Evolutionary conservation across 306 rosid species (phyloP).

Genomic region (Prunus campanulata): DNA sequence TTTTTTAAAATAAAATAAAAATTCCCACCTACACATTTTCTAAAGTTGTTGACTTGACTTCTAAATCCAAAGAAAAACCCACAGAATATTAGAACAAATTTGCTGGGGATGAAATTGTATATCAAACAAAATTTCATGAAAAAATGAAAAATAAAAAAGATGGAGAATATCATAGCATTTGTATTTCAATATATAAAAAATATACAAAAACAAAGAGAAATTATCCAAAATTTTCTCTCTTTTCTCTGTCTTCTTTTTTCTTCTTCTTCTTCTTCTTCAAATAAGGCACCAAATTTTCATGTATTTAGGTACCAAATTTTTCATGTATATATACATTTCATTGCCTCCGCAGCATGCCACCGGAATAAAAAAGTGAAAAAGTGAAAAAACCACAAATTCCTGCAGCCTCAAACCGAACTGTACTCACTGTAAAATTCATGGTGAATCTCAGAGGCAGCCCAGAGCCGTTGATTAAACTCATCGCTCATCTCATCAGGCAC

Average conservation of each 20-base stretch:
- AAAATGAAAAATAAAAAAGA: background rate
- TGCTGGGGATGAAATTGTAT: background rate
- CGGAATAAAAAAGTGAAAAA: background rate
- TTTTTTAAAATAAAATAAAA: background rate
- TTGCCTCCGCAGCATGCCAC: background rate
- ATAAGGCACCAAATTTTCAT: background rate
- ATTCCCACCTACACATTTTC: background rate
- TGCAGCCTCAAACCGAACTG: constrained; percentile 30
- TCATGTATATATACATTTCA: constrained; percentile 28
- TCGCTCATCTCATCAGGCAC: constrained; percentile 55
- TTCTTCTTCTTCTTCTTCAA: background rate
- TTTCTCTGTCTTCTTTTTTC: background rate
- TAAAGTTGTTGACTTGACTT: background rate
- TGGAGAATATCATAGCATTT: background rate
- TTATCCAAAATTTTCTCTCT: background rate
- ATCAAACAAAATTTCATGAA: background rate
- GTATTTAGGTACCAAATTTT: background rate
- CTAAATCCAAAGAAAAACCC: background rate
- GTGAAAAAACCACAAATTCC: background rate
- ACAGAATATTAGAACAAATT: background rate
- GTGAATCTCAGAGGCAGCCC: constrained; percentile 48
- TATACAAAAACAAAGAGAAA: constrained; percentile 17
- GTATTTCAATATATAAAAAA: background rate
- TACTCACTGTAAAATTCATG: constrained; percentile 36
- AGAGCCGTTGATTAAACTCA: constrained; percentile 65